These are phyloP conservation scores for Auriscalpium orientale DNA, from an alignment of 768 basidiomycete species.

Conservation along the genomic window DNA sequence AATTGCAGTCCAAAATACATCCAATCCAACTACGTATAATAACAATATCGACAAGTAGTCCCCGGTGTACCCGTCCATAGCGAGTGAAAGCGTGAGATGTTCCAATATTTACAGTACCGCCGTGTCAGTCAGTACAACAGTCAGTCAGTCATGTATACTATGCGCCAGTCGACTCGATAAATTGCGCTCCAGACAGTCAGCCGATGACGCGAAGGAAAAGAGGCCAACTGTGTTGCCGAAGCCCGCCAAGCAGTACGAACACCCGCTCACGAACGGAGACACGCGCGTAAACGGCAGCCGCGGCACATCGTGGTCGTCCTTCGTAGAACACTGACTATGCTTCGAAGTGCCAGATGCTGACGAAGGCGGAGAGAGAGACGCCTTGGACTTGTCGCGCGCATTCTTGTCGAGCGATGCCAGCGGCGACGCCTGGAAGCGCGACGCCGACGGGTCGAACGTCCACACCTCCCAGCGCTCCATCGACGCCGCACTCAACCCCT, in stretches of 20 bases:
- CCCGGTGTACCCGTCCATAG: no score
- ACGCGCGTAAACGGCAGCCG: conserved; percentile 16
- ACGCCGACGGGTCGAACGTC: conserved; percentile 56
- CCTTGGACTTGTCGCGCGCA: neutral
- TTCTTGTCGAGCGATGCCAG: conserved; percentile 37
- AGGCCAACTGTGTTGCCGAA: conserved; percentile 16
- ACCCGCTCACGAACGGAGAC: conserved; percentile 11
- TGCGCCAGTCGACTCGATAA: neutral
- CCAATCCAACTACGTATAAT: no score
- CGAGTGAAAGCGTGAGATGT: no score
- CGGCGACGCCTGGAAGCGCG: conserved; percentile 41
- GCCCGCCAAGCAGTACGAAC: conserved; percentile 11
- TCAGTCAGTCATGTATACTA: neutral
- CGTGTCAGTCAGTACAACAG: no score
- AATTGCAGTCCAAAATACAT: no score
- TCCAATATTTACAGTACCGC: no score
- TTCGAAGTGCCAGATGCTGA: neutral
- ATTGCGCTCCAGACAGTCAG: neutral
- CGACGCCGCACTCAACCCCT: conserved; percentile 54
- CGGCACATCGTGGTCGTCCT: conserved; percentile 2
- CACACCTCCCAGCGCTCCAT: conserved; percentile 82
- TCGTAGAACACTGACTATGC: neutral
- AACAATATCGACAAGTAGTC: no score
- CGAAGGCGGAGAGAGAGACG: neutral
- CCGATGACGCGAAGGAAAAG: neutral